Conservation (phyloP, 257 asterid genomes). For the Cynanchum wilfordii region DNA sequence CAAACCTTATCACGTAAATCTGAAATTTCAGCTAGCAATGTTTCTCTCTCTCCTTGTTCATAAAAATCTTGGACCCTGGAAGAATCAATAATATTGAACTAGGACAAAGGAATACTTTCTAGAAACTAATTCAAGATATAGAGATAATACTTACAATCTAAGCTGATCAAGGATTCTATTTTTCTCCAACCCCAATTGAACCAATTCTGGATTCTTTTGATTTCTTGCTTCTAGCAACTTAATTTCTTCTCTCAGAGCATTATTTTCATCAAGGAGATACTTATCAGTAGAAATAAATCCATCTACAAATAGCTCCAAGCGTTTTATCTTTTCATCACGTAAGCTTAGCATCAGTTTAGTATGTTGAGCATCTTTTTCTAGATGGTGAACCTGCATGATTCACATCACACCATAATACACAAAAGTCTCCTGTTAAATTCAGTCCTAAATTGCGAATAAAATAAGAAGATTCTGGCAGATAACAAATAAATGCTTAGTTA, state of each 20-base stretch:
- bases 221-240: constrained; percentile 39
- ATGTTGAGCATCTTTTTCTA: constrained; percentile 45
- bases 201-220: constrained; percentile 41
- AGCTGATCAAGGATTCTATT: constrained; percentile 46
- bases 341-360: constrained; percentile 47
- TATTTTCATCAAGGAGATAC: constrained; percentile 45
- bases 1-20: constrained; percentile 52
- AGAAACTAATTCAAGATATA: constrained; percentile 8
- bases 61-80: constrained; percentile 48
- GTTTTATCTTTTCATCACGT: constrained; percentile 54
- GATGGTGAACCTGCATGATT: constrained; percentile 46
- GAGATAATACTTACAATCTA: constrained; percentile 31
- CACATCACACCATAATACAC: not conserved
- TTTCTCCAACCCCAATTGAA: constrained; percentile 39
- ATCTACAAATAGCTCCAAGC: constrained; percentile 42
- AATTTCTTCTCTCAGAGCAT: constrained; percentile 48
- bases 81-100: constrained; percentile 10
- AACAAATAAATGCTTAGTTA: not conserved
- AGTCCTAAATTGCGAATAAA: not conserved
- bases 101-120: constrained; percentile 13
- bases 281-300: constrained; percentile 46
- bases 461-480: not conserved
- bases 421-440: not conserved
- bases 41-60: constrained; percentile 49
- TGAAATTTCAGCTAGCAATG: constrained; percentile 44